Evolutionary conservation across 495 filamentous ascomycete genomes (phyloP).

Genomic region (Pseudotulostoma volvatum): DNA sequence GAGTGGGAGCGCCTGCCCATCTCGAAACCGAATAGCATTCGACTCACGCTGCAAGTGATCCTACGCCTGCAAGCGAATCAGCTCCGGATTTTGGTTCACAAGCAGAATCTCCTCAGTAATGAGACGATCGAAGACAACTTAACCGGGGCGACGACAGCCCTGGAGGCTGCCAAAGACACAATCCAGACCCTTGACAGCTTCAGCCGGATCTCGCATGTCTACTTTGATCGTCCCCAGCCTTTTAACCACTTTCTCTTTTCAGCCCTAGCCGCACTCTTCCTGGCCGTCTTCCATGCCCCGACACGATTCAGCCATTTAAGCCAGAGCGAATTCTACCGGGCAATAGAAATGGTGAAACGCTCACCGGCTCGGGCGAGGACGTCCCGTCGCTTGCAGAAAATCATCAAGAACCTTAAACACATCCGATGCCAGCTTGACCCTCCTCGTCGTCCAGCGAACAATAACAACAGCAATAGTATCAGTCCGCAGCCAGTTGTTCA

Average conservation of each 20-base stretch:
- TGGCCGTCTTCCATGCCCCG: constrained; percentile 64
- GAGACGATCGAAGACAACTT: constrained; percentile 54
- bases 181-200: constrained; percentile 55
- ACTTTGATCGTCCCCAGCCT: constrained; percentile 57
- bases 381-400: constrained; percentile 23
- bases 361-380: constrained; percentile 25
- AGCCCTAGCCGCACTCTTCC: constrained; percentile 60
- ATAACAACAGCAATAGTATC: constrained; percentile 1
- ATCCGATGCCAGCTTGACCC: constrained; percentile 13
- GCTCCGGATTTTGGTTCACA: constrained; percentile 64
- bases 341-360: constrained; percentile 60
- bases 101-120: constrained; percentile 55
- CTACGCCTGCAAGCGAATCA: constrained; percentile 58
- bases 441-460: not conserved
- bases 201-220: constrained; percentile 56
- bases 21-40: too few species aligned
- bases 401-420: constrained; percentile 23
- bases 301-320: constrained; percentile 50
- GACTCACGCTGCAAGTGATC: too few species aligned
- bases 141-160: constrained; percentile 44
- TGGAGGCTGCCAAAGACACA: constrained; percentile 62
- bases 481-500: constrained; percentile 7
- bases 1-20: constrained; percentile 10
- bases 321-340: constrained; percentile 64
- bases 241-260: constrained; percentile 78